These are phyloP conservation scores for Saccharomycopsis sp. DNA, from an alignment of 805 yeast genomes.

Conservation along the genomic window DNA sequence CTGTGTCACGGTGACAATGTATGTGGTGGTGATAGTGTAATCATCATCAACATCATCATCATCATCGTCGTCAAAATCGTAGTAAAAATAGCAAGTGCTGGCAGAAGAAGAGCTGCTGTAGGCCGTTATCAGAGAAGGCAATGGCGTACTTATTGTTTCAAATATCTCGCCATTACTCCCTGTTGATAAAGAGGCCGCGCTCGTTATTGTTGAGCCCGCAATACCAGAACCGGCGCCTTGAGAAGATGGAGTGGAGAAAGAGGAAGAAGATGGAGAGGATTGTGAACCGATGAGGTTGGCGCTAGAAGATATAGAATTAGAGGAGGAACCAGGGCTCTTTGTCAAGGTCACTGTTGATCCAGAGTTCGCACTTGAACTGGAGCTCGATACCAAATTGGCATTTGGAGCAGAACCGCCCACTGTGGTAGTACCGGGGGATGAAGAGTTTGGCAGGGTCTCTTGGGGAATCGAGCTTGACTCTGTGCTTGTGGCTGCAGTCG, in stretches of 20 bases:
- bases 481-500: conserved; percentile 2
- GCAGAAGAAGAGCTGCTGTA: conserved; percentile 11
- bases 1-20: conserved; percentile 8
- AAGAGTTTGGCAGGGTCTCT: not conserved
- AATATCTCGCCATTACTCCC: too few relatives aligned
- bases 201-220: conserved; percentile 1
- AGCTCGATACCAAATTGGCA: not conserved
- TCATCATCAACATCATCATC: conserved; percentile 4
- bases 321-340: not conserved
- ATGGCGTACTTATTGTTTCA: conserved; percentile 11
- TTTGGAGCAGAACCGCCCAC: not conserved
- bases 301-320: not conserved
- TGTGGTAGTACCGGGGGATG: not conserved
- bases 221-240: conserved; percentile 1
- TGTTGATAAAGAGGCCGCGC: conserved; percentile 1
- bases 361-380: not conserved
- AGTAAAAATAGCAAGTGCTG: conserved; percentile 15
- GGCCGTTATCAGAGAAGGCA: conserved; percentile 7
- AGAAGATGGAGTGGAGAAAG: not conserved
- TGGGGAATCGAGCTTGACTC: not conserved
- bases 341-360: not conserved
- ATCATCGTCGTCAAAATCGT: conserved; percentile 13
- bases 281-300: not conserved
- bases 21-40: conserved; percentile 11
- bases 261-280: conserved; percentile 4